Conservation (phyloP, 352 stramenopile species). For the Phytophthora vignae region DNA sequence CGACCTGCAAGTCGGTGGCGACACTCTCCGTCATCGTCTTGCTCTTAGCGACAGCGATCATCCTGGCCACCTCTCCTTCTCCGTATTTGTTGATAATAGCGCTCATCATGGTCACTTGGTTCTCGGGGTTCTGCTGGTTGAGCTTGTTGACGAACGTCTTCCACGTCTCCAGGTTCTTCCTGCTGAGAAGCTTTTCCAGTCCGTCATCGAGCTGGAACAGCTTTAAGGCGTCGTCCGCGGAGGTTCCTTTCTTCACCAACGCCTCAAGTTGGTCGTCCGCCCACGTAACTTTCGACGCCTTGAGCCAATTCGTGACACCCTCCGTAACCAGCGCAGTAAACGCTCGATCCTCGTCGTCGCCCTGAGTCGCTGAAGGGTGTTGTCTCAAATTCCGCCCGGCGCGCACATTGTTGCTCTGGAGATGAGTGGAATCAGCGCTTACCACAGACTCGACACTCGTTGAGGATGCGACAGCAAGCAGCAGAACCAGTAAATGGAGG, state of each 20-base stretch:
- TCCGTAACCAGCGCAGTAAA: not conserved
- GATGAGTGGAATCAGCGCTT: not conserved
- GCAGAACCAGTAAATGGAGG: not conserved
- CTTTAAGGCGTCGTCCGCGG: not conserved
- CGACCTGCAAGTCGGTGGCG: not conserved
- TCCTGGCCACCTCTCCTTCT: not conserved
- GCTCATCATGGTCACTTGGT: not conserved
- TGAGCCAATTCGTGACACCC: not conserved
- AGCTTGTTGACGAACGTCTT: not conserved
- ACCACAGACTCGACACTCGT: not conserved
- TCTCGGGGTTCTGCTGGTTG: not conserved
- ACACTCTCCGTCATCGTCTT: not conserved
- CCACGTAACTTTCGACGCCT: not conserved
- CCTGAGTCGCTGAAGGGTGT: not conserved
- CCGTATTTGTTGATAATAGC: not conserved
- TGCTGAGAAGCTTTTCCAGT: not conserved
- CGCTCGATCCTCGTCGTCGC: not conserved
- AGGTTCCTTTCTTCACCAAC: not conserved
- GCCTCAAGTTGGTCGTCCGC: not conserved
- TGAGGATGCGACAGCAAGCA: not conserved
- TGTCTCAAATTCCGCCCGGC: not conserved
- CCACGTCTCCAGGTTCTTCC: not conserved
- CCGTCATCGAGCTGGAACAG: not conserved
- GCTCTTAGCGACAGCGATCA: not conserved
- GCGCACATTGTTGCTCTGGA: not conserved